phyloP scores from a whole-genome alignment of 805 yeast species.

The Teunomyces pallodes region DNA sequence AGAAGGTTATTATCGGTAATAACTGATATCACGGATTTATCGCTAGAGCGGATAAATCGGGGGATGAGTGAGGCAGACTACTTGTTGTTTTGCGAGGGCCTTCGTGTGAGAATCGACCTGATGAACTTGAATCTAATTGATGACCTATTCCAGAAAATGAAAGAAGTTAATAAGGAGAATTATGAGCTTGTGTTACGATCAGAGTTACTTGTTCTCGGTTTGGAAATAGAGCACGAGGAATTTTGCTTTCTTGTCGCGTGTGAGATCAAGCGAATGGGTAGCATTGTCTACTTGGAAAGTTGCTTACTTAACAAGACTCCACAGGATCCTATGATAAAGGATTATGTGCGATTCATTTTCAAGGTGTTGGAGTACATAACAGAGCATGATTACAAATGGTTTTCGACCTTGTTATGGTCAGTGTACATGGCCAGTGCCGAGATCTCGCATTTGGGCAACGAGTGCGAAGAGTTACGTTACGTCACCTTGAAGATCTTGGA shows the following conservation, averaged over 20 bases:
- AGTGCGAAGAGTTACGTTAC: constrained; percentile 27
- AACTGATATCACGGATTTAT: constrained; percentile 32
- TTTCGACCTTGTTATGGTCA: constrained; percentile 30
- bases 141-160: background rate
- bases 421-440: constrained; percentile 25
- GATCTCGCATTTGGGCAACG: constrained; percentile 18
- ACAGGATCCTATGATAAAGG: constrained; percentile 13
- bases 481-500: constrained; percentile 22
- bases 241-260: constrained; percentile 25
- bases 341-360: constrained; percentile 15
- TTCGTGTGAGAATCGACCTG: constrained; percentile 14
- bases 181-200: background rate
- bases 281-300: constrained; percentile 25
- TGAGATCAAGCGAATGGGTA: constrained; percentile 24
- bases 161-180: background rate
- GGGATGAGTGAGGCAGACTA: constrained; percentile 14
- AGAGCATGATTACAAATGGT: constrained; percentile 27
- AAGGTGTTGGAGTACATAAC: constrained; percentile 23
- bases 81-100: constrained; percentile 11
- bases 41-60: constrained; percentile 21
- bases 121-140: constrained; percentile 15
- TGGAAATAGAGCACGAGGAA: constrained; percentile 14
- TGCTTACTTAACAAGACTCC: constrained; percentile 26
- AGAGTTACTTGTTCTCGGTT: background rate
- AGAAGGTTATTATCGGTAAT: constrained; percentile 20